These are phyloP conservation scores for Vigna unguiculata DNA, from an alignment of 306 rosid genomes.

Conservation along the genomic window DNA sequence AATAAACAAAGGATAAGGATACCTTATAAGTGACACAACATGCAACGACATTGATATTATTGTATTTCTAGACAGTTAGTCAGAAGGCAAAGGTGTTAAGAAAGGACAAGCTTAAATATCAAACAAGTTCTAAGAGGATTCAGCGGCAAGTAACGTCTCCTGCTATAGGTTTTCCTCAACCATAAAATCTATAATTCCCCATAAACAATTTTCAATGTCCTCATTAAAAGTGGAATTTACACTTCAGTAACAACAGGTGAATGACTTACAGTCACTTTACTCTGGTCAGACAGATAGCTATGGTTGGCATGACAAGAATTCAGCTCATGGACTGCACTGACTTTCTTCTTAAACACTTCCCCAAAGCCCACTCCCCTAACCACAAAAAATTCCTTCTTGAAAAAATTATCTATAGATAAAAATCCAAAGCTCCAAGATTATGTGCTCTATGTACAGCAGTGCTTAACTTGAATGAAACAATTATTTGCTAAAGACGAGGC, in stretches of 20 bases:
- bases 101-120: conserved; percentile 8
- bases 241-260: neutral
- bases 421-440: neutral
- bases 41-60: conserved; percentile 4
- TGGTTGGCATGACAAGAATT: neutral
- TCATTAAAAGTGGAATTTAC: conserved; percentile 8
- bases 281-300: neutral
- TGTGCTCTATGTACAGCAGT: neutral
- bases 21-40: conserved; percentile 11
- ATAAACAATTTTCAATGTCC: neutral
- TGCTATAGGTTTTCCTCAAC: neutral
- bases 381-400: neutral
- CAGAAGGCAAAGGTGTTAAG: neutral
- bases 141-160: neutral
- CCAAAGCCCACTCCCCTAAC: neutral
- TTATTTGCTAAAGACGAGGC: neutral
- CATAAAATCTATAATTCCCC: neutral
- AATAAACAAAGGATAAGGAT: conserved; percentile 8
- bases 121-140: conserved; percentile 14
- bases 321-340: neutral
- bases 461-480: neutral
- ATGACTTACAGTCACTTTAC: conserved; percentile 1
- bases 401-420: neutral
- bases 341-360: neutral
- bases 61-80: neutral